Percentiles rank a stretch among this genome's conserved stretches.
Evolutionary conservation across 2,329 filamentous ascomycete genomes (phyloP).

Genomic region (Hypoxylon sp.): DNA sequence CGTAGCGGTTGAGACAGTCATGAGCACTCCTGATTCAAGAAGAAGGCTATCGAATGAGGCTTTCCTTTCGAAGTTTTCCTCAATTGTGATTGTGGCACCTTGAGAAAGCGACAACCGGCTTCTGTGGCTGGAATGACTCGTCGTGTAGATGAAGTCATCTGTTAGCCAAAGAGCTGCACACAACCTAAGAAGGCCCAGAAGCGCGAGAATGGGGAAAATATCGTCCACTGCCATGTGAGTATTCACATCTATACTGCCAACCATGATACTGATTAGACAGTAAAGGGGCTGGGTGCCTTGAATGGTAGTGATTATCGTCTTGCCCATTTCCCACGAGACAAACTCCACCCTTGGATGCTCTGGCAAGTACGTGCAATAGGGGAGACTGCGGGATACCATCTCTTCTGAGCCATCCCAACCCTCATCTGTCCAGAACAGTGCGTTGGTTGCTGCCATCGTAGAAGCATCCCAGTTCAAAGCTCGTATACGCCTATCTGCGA

Average conservation of each 20-base stretch:
- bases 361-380: constrained; percentile 40
- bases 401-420: constrained; percentile 54
- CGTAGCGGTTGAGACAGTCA: neutral
- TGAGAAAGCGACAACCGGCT: neutral
- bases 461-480: constrained; percentile 47
- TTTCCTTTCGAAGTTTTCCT: neutral
- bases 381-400: constrained; percentile 39
- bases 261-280: constrained; percentile 10
- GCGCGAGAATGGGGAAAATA: constrained; percentile 41
- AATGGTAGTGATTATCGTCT: constrained; percentile 39
- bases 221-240: constrained; percentile 19
- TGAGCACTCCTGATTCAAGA: constrained; percentile 1
- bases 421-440: constrained; percentile 52
- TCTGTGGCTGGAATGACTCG: neutral
- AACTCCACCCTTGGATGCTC: constrained; percentile 21
- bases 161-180: constrained; percentile 44
- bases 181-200: constrained; percentile 41
- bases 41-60: constrained; percentile 23
- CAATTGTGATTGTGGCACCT: neutral
- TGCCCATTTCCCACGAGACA: constrained; percentile 29
- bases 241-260: constrained; percentile 9
- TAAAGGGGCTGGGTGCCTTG: constrained; percentile 22
- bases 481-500: constrained; percentile 53
- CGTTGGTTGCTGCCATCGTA: constrained; percentile 53
- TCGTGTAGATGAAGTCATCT: constrained; percentile 28